These are phyloP conservation scores for Aspergillus tanneri DNA, from an alignment of 2,329 filamentous ascomycete genomes.

Conservation along the genomic window DNA sequence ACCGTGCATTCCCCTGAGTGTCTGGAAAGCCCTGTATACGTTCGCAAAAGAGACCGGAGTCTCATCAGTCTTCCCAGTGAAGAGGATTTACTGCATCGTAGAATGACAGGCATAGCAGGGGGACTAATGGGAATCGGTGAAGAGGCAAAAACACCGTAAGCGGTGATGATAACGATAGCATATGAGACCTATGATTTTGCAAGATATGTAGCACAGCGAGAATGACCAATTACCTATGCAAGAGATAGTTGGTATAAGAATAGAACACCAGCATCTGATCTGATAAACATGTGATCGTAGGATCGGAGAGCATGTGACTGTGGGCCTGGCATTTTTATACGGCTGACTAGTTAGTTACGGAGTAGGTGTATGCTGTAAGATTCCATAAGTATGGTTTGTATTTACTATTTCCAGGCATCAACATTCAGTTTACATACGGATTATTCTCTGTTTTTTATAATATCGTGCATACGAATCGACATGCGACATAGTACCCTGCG, in stretches of 20 bases:
- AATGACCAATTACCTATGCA: background rate
- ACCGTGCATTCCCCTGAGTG: slow-evolving; percentile 22
- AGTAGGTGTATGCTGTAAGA: too few relatives aligned
- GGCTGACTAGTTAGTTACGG: too few relatives aligned
- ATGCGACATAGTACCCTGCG: too few relatives aligned
- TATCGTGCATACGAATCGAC: too few relatives aligned
- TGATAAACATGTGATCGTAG: slow-evolving; percentile 4
- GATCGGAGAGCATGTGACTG: slow-evolving; percentile 7
- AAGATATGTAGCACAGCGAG: background rate
- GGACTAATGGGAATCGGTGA: slow-evolving; percentile 51
- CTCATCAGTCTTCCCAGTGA: slow-evolving; percentile 55
- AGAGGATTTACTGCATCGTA: slow-evolving; percentile 56
- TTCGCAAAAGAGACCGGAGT: slow-evolving; percentile 42
- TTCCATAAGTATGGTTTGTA: too few relatives aligned
- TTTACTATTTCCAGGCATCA: too few relatives aligned
- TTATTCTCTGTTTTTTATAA: too few relatives aligned
- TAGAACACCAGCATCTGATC: slow-evolving; percentile 1
- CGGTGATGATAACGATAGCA: background rate
- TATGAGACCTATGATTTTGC: background rate
- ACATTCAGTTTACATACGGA: too few relatives aligned
- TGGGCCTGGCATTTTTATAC: too few relatives aligned
- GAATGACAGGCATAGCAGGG: slow-evolving; percentile 56
- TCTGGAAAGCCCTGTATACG: slow-evolving; percentile 19
- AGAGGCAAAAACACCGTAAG: slow-evolving; percentile 34
- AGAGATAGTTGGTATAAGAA: background rate